Conservation (phyloP, 257 asterid genomes). For the Apocynum venetum region DNA sequence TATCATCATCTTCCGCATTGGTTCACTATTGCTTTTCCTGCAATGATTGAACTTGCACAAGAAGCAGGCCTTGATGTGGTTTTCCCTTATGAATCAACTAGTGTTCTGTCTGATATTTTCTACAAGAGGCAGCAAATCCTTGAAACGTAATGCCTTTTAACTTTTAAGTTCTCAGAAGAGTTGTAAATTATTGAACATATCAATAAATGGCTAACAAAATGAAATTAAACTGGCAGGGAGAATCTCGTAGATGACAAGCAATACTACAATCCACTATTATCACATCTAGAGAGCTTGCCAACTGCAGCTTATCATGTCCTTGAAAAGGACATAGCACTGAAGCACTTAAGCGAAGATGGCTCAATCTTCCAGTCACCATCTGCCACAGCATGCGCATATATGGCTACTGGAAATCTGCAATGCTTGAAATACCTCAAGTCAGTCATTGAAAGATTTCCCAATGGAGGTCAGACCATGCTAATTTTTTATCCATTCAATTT, state of each 20-base stretch:
- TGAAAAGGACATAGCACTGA: slow-evolving; percentile 1
- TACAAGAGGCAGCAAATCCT: slow-evolving; percentile 29
- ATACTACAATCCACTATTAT: slow-evolving; percentile 26
- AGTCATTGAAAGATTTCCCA: slow-evolving; percentile 34
- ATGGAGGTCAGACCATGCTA: slow-evolving; percentile 31
- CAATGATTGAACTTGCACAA: slow-evolving; percentile 40
- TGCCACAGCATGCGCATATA: slow-evolving; percentile 47
- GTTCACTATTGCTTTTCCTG: slow-evolving; percentile 48
- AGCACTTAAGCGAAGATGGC: slow-evolving; percentile 30
- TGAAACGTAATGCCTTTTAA: slow-evolving; percentile 16
- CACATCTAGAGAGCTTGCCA: slow-evolving; percentile 42
- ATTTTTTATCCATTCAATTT: neutral
- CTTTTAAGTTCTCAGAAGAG: no score
- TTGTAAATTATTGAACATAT: neutral
- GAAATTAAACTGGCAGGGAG: slow-evolving; percentile 22
- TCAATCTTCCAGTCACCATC: slow-evolving; percentile 49
- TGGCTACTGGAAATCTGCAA: slow-evolving; percentile 27
- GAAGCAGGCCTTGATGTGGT: slow-evolving; percentile 23
- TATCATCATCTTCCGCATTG: slow-evolving; percentile 34
- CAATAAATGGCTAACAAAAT: neutral
- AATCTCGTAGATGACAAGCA: slow-evolving; percentile 13
- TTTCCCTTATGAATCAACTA: slow-evolving; percentile 16
- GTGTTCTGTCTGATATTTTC: slow-evolving; percentile 20
- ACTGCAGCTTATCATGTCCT: neutral
- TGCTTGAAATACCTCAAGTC: slow-evolving; percentile 33